Percentiles rank a stretch among this genome's conserved stretches.
Evolutionary conservation across 2,329 filamentous ascomycete species (phyloP).

Genomic region (Boeremia exigua): DNA sequence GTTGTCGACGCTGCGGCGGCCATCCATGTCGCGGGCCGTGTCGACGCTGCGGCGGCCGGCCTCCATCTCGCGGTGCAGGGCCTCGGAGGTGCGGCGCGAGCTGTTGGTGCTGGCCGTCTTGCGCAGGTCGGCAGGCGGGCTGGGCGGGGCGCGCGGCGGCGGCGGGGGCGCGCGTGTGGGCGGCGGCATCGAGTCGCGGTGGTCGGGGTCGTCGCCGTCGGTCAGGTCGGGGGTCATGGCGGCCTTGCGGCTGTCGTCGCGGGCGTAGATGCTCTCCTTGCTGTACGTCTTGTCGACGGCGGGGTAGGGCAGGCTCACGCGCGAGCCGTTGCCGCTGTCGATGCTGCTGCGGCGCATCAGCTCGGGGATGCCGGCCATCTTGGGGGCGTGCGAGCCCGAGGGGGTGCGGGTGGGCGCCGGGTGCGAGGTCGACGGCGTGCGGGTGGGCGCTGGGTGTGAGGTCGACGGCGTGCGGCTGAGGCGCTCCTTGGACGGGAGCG

Average conservation of each 20-base stretch:
- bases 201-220: conserved; percentile 45
- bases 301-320: conserved; percentile 70
- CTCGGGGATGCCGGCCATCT: conserved; percentile 54
- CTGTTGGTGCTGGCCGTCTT: conserved; percentile 54
- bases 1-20: conserved; percentile 52
- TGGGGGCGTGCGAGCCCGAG: conserved; percentile 11
- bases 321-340: conserved; percentile 45
- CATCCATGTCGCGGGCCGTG: conserved; percentile 48
- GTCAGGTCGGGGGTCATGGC: conserved; percentile 51
- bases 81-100: conserved; percentile 49
- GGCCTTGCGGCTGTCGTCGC: conserved; percentile 45
- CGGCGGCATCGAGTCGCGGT: conserved; percentile 18
- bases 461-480: conserved; percentile 13
- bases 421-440: not conserved
- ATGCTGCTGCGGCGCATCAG: conserved; percentile 52
- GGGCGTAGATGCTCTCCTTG: conserved; percentile 78
- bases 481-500: conserved; percentile 35
- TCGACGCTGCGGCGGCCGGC: conserved; percentile 52
- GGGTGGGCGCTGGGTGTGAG: not conserved
- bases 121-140: conserved; percentile 55
- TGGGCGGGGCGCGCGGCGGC: conserved; percentile 51
- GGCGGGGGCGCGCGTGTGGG: conserved; percentile 27
- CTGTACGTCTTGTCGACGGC: conserved; percentile 89
- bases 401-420: not conserved
- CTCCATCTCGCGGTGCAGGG: conserved; percentile 45